Conservation (phyloP, 2,329 filamentous ascomycete species). For the Aspergillus pseudotamarii region DNA sequence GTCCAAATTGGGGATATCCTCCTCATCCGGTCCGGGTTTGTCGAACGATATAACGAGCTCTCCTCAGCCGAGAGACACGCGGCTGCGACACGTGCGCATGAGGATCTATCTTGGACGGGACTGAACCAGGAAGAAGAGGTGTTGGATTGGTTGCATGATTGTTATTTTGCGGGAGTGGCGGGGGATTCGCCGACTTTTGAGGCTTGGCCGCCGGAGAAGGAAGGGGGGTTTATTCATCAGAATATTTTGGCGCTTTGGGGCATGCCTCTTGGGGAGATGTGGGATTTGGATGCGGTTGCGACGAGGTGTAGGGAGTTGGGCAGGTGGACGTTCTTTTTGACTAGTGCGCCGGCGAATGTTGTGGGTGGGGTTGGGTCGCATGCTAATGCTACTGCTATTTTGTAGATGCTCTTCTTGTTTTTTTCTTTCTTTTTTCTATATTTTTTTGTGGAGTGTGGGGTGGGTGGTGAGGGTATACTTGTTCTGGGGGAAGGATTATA, state of each 20-base stretch:
- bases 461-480: no score
- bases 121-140: conserved; percentile 58
- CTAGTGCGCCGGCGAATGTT: conserved; percentile 46
- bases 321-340: conserved; percentile 47
- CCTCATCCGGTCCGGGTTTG: conserved; percentile 65
- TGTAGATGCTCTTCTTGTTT: conserved; percentile 19
- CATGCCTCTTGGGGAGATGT: conserved; percentile 50
- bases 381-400: conserved; percentile 37
- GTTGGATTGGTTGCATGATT: conserved; percentile 69
- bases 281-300: conserved; percentile 45
- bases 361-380: conserved; percentile 39
- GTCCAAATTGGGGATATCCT: conserved; percentile 66
- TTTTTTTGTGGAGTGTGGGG: no score
- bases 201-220: conserved; percentile 56
- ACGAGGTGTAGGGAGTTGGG: conserved; percentile 38
- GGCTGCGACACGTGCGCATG: conserved; percentile 38
- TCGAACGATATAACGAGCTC: conserved; percentile 59
- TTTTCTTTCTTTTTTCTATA: no score
- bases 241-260: conserved; percentile 48
- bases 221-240: conserved; percentile 41
- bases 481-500: background rate
- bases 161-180: conserved; percentile 67
- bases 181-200: conserved; percentile 68
- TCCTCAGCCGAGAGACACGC: conserved; percentile 35
- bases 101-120: conserved; percentile 51